Evolutionary conservation across 495 filamentous ascomycete species (phyloP).

Genomic region (Podospora comata): DNA sequence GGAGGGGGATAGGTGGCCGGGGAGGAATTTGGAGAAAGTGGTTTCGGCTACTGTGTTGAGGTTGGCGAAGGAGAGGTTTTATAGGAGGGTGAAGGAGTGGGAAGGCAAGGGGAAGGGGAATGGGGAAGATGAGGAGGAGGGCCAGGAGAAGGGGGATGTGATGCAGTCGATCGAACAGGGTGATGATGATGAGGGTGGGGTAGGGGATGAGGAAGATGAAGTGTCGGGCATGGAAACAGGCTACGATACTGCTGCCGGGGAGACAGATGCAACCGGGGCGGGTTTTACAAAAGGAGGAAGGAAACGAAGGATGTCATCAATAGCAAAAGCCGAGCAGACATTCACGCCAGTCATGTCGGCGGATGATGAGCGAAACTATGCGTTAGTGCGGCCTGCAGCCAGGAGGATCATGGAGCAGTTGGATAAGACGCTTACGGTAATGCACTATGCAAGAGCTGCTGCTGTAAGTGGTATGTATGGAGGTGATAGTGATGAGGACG

Average conservation of each 20-base stretch:
- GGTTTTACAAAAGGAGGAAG: background rate
- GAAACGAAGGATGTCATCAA: background rate
- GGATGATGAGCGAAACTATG: slow-evolving; percentile 58
- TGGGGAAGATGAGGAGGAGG: background rate
- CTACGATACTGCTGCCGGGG: background rate
- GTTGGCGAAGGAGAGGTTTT: background rate
- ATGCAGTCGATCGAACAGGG: slow-evolving; percentile 33
- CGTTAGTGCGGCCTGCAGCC: slow-evolving; percentile 59
- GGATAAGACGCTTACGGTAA: slow-evolving; percentile 60
- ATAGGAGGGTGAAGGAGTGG: background rate
- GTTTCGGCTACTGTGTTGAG: slow-evolving; percentile 55
- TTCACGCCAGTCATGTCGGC: slow-evolving; percentile 32
- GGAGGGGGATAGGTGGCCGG: slow-evolving; percentile 35
- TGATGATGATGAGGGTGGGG: slow-evolving; percentile 14
- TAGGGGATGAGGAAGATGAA: slow-evolving; percentile 5
- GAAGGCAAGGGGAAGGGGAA: background rate
- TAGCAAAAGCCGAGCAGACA: slow-evolving; percentile 14
- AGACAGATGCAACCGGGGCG: background rate
- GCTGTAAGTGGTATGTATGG: slow-evolving; percentile 35
- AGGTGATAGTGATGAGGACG: slow-evolving; percentile 33
- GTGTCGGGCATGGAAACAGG: background rate
- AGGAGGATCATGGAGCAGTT: slow-evolving; percentile 62
- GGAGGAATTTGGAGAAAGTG: slow-evolving; percentile 58
- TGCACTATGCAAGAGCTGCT: slow-evolving; percentile 60
- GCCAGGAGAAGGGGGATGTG: slow-evolving; percentile 10